Evolutionary conservation across 2,329 filamentous ascomycete species (phyloP).

Genomic region (Colletotrichum sp.): DNA sequence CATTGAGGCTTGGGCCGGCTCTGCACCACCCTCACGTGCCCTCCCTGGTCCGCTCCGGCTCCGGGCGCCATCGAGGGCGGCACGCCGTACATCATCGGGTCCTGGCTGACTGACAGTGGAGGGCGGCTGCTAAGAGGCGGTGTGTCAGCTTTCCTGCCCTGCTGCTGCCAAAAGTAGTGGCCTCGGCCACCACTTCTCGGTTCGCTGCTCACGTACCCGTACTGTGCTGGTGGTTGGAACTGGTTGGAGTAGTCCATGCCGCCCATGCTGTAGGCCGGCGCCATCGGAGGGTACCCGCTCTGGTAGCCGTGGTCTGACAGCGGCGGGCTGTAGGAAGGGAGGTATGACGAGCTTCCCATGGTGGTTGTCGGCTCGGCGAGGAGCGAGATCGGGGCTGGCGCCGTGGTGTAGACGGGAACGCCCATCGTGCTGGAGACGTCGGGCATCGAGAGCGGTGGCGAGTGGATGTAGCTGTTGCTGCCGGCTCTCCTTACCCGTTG

Average conservation of each 20-base stretch:
- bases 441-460: slow-evolving; percentile 46
- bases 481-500: slow-evolving; percentile 55
- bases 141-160: not conserved
- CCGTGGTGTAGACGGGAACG: slow-evolving; percentile 57
- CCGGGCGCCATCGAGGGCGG: slow-evolving; percentile 40
- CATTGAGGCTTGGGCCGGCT: slow-evolving; percentile 91
- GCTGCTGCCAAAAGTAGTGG: not conserved
- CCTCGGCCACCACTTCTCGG: not conserved
- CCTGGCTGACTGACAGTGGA: slow-evolving; percentile 41
- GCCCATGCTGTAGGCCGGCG: slow-evolving; percentile 44
- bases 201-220: slow-evolving; percentile 37
- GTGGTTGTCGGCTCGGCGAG: slow-evolving; percentile 53
- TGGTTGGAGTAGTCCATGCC: slow-evolving; percentile 47
- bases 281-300: slow-evolving; percentile 37
- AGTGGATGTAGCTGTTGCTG: slow-evolving; percentile 46
- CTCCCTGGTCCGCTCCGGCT: slow-evolving; percentile 32
- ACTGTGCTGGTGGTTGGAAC: slow-evolving; percentile 37
- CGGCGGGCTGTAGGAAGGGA: slow-evolving; percentile 55
- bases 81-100: slow-evolving; percentile 50
- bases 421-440: slow-evolving; percentile 45
- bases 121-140: slow-evolving; percentile 37
- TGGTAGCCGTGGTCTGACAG: slow-evolving; percentile 45
- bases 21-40: slow-evolving; percentile 72
- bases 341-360: slow-evolving; percentile 46
- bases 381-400: slow-evolving; percentile 54